Evolutionary conservation across 331 rosid genomes (phyloP), one percentile per base, ranked within the genome.

Genomic region (Pyracantha coccinea): DNA sequence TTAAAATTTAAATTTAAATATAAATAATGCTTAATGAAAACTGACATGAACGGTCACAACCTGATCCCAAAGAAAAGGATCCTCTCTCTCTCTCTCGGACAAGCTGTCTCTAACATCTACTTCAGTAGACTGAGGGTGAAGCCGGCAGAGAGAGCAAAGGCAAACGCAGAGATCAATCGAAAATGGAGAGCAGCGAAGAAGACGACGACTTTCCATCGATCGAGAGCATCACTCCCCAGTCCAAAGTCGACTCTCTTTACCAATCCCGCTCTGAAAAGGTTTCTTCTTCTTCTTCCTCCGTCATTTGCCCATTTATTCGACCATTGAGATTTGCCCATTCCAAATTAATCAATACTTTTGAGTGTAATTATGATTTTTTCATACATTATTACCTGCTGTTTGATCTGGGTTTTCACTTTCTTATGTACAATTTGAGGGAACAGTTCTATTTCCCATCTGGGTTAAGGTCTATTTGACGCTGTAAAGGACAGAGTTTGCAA

Each of bases 151-250:
- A 27, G 21, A 14, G 38, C 20, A 25, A 7, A 61, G 64, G 64
- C 31, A 58, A 58, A 58, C 31, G 19, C 64, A 54, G 28, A 28
- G 68, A 31, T 16, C 7, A 66, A 17, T 61, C 1, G 19, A 59
- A 55, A 76, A 93, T 93, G 99, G 99, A 94, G 91, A 92, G 99
- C 79, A 92, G 97, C 64, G 99, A 92, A 82, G 99, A 94, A 81
- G 99, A 94, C 29, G 99, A 94, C n/a, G 99, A 94, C 33, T 92
- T 94, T 72, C 99, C 99, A 55, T 85, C 91, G 61, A 87, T 89
- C 7, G 99, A 94, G 71, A 85, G 92, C 81, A 94, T 94, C 65
- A 87, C 87, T 31, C 97, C 97, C 15, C 99, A 92, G 84, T 82
- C 92, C 69, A 88, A 88, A 79, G 96, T 94, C 38, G 97, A 94